Base-by-base conservation (phyloP, 352 stramenopile species). In the Salisapilia sapeloensis region DNA sequence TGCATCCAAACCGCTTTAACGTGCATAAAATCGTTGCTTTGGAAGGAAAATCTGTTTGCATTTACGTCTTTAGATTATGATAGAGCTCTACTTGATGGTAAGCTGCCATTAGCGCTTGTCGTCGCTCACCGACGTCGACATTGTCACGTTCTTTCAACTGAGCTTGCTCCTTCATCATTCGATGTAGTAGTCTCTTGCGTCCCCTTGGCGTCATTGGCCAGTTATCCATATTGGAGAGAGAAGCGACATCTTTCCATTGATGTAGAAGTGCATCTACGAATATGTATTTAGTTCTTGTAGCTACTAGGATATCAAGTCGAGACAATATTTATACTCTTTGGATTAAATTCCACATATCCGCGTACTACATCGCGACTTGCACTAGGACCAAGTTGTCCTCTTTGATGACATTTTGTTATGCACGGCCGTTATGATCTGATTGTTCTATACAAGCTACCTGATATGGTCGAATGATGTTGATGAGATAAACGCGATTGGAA, bases 151-250 rank as follows among this genome's bases (percentile, higher is more conserved):
- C 55, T n/a, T 51, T 29, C 6, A 70, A 30, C 0, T 48, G 44
- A 0, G 51, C 50, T 15, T 81, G 65, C 13, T 81, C 64, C 27
- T 80, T 78, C n/a, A 80, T 38, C 54, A 83, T 75, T 12, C 70
- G 61, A 37, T 83, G 59, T 42, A 75, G 70, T 24, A 83, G 35
- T 8, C 59, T 46, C 2, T 78, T 58, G 23, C 66, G 63, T 12
- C 40, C 51, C n/a, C 28, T 34, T 27, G 58, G 38, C 7, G 44
- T 53, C 29, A 40, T 38, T 6, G 66, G 70, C 64, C 66, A 86
- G 24, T 80, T 77, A 1, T 26, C 35, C 18, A 53, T 42, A 9
- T 78, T 46, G 10, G 50, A n/a, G 5, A 86, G 32, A 33, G 48
- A 38, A 4, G 31, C 51, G 19, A 86, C 60, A 15, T 81, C 70